phyloP scores from a whole-genome alignment of 768 basidiomycete genomes.

The Rhizopogon vesiculosus region DNA sequence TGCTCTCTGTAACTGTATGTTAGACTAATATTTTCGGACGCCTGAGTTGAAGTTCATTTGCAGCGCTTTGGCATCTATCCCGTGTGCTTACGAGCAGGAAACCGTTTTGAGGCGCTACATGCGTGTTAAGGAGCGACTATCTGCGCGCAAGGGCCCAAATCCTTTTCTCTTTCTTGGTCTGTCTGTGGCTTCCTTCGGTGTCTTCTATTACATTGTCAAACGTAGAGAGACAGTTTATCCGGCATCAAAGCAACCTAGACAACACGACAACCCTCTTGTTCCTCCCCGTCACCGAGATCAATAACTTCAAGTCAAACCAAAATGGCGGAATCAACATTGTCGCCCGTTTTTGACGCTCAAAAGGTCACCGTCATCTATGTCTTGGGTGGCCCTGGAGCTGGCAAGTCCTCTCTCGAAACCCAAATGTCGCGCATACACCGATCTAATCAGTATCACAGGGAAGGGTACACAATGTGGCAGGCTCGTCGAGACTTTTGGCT shows the following conservation, averaged over 20 bases:
- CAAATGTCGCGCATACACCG: constrained; percentile 1
- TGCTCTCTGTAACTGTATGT: background rate
- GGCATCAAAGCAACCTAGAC: constrained; percentile 55
- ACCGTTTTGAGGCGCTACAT: background rate
- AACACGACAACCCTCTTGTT: constrained; percentile 61
- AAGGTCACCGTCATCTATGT: constrained; percentile 92
- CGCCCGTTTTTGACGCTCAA: constrained; percentile 48
- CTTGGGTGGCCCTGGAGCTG: constrained; percentile 95
- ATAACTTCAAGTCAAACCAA: background rate
- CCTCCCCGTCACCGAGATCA: constrained; percentile 47
- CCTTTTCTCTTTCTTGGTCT: constrained; percentile 59
- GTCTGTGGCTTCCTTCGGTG: constrained; percentile 47
- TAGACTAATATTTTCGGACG: background rate
- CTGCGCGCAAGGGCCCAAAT: constrained; percentile 44
- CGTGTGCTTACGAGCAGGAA: no score
- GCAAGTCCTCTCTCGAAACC: constrained; percentile 34
- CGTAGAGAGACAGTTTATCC: constrained; percentile 53
- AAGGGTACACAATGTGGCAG: constrained; percentile 93
- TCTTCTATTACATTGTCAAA: constrained; percentile 54
- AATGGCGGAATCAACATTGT: background rate
- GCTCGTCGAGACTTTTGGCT: constrained; percentile 81
- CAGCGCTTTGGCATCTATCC: no score
- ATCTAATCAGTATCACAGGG: constrained; percentile 41
- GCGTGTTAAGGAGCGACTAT: constrained; percentile 1
- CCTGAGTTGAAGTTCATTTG: background rate